Evolutionary conservation across 768 basidiomycete genomes (phyloP).

Genomic region (Xerocomellus dryophilus): DNA sequence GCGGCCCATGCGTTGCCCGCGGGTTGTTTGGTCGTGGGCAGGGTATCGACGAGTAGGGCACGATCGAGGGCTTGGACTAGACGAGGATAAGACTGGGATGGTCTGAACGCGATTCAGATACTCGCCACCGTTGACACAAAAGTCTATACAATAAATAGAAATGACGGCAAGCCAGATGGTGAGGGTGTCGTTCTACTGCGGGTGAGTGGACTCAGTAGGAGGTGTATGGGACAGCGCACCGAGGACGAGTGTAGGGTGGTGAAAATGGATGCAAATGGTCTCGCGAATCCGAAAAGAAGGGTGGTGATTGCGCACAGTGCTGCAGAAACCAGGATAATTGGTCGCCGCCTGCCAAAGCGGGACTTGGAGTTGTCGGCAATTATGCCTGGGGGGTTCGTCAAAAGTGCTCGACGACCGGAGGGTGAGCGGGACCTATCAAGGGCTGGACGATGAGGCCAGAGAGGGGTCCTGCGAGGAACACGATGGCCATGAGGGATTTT

Average conservation of each 20-base stretch:
- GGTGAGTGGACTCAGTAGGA: not conserved
- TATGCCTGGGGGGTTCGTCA: slow-evolving; percentile 38
- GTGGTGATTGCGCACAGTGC: slow-evolving; percentile 65
- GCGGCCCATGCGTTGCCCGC: slow-evolving; percentile 94
- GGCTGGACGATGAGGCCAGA: slow-evolving; percentile 92
- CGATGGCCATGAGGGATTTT: slow-evolving; percentile 83
- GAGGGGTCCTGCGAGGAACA: slow-evolving; percentile 89
- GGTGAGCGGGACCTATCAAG: slow-evolving; percentile 52
- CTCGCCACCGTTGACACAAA: slow-evolving; percentile 52
- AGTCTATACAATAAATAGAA: slow-evolving; percentile 66
- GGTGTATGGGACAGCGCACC: slow-evolving; percentile 23
- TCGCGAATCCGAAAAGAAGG: slow-evolving; percentile 81
- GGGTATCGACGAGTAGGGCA: slow-evolving; percentile 82
- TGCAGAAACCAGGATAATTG: slow-evolving; percentile 78
- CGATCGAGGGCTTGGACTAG: slow-evolving; percentile 87
- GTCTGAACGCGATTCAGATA: not conserved
- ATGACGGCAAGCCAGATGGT: slow-evolving; percentile 76
- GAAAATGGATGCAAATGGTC: slow-evolving; percentile 56
- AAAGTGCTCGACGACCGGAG: not conserved
- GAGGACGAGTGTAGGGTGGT: slow-evolving; percentile 32
- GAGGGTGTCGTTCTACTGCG: slow-evolving; percentile 52
- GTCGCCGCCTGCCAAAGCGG: slow-evolving; percentile 78
- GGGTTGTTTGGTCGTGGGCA: slow-evolving; percentile 73
- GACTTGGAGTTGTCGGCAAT: slow-evolving; percentile 85
- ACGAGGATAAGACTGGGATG: not conserved